Evolutionary conservation across 2,329 filamentous ascomycete species (phyloP).

Genomic region (Achaetomium macrosporum): DNA sequence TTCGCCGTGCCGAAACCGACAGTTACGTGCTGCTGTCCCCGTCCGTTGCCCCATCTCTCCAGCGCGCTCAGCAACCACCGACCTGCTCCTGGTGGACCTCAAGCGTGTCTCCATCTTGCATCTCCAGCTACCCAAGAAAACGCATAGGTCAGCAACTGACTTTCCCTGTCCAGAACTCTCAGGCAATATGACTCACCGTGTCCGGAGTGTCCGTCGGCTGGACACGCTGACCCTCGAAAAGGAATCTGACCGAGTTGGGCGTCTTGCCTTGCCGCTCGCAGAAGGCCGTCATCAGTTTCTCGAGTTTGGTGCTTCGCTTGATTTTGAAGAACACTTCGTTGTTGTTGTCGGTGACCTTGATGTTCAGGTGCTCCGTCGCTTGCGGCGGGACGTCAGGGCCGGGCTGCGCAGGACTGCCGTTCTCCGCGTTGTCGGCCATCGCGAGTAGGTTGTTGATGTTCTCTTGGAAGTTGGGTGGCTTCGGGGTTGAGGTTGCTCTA

Average conservation of each 20-base stretch:
- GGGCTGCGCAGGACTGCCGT: constrained; percentile 40
- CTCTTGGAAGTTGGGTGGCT: not conserved
- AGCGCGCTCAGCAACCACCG: constrained; percentile 51
- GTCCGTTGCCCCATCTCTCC: not conserved
- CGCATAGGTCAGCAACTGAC: constrained; percentile 20
- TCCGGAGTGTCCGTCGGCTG: constrained; percentile 87
- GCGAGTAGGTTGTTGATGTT: constrained; percentile 10
- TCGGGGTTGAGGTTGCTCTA: not conserved
- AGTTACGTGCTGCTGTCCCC: too few relatives aligned
- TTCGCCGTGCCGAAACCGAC: not conserved
- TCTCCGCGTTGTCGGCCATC: constrained; percentile 50
- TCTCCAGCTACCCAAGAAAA: constrained; percentile 65
- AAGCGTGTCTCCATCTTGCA: constrained; percentile 91
- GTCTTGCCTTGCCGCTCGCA: constrained; percentile 94
- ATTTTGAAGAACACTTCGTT: constrained; percentile 99
- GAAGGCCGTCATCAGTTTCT: constrained; percentile 98
- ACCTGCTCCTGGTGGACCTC: constrained; percentile 99
- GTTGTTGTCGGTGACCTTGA: constrained; percentile 98
- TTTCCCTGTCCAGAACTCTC: not conserved
- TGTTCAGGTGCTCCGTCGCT: constrained; percentile 82
- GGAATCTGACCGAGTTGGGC: constrained; percentile 76
- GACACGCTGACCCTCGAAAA: constrained; percentile 94
- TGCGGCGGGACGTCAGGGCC: constrained; percentile 39
- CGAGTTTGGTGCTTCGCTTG: constrained; percentile 90
- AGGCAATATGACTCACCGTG: constrained; percentile 58